Base-by-base conservation (phyloP, 148 eudicot species). In the Nyssa sinensis region DNA sequence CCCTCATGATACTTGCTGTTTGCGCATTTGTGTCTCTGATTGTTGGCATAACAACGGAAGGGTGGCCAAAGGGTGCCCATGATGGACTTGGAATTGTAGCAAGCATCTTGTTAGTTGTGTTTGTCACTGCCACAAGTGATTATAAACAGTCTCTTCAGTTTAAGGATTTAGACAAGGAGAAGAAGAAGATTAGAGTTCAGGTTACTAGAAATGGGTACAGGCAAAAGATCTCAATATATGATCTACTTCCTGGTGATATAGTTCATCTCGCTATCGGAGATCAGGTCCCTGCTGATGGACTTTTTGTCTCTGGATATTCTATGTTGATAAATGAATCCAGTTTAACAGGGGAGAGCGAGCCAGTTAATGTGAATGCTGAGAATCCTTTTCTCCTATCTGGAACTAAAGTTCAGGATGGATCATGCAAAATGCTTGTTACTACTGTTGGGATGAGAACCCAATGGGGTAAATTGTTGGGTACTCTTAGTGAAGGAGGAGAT, bases 361-460 rank as follows among this genome's bases (percentile, higher is more conserved):
- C 93, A 1, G 74, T 87, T 74, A 78, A 80, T 58, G 88, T 89
- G 19, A 80, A 76, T 66, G 39, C 64, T 44, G 88, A 83, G 31
- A 75, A 86, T 76, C 97, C 97, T 33, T 91, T 86, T 81, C 90
- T 91, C n/a, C 64, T 88, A 70, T 89, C 97, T 55, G 97, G 97
- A 77, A 91, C 97, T 66, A 91, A 91, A 86, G 97, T 91, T 57
- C 93, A 89, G 72, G 91, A 91, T 78, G 97, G 97, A 16, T 89
- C 97, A 11, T 75, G 90, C 69, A 91, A 88, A 76, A 91, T 91
- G 97, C 84, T 91, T 77, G 81, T 89, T 60, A 89, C 97, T 68
- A 91, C 91, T 41, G 97, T 91, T 57, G 97, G 97, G 62, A 91
- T 91, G 97, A 91, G 93, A 81, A 91, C 97, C 12, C 97, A 91